These are phyloP conservation scores for Iris macrosiphon DNA, from an alignment of 106 monocot genomes.

Conservation along the genomic window DNA sequence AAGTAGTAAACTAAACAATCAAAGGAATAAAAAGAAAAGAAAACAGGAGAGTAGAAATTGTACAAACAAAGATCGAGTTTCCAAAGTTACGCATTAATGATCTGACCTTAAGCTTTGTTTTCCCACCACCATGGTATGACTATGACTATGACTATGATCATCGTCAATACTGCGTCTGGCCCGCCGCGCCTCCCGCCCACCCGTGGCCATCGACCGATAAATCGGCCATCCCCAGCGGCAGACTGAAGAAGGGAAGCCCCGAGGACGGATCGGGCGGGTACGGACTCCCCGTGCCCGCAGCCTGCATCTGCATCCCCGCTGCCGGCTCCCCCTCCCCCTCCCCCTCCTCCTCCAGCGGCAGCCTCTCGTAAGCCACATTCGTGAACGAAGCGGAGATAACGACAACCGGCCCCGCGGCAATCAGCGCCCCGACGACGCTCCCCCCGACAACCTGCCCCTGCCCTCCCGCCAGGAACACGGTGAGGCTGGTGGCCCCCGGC, in stretches of 20 bases:
- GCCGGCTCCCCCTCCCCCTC: constrained; percentile 1
- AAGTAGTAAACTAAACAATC: too few species aligned
- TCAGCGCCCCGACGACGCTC: constrained; percentile 23
- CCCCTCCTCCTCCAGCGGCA: constrained; percentile 36
- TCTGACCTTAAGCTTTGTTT: too few species aligned
- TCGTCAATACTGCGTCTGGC: constrained; percentile 30
- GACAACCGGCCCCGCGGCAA: constrained; percentile 28
- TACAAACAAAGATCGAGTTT: too few species aligned
- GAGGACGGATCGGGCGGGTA: constrained; percentile 33
- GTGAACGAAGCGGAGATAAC: constrained; percentile 33
- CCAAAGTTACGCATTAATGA: too few species aligned
- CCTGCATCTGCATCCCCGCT: neutral
- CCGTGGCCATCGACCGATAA: constrained; percentile 37
- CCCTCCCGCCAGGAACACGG: constrained; percentile 32
- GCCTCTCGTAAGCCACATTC: constrained; percentile 36
- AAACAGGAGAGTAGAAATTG: too few species aligned
- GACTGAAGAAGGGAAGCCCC: constrained; percentile 43
- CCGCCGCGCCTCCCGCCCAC: constrained; percentile 15
- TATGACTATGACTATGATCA: too few species aligned
- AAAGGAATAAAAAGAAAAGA: too few species aligned
- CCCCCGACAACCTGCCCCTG: constrained; percentile 42
- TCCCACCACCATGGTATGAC: too few species aligned
- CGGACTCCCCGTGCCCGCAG: neutral
- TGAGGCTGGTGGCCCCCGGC: constrained; percentile 33
- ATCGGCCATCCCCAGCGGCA: constrained; percentile 28